phyloP scores from a whole-genome alignment of 768 basidiomycete species.

The Chalciporus piperatus region DNA sequence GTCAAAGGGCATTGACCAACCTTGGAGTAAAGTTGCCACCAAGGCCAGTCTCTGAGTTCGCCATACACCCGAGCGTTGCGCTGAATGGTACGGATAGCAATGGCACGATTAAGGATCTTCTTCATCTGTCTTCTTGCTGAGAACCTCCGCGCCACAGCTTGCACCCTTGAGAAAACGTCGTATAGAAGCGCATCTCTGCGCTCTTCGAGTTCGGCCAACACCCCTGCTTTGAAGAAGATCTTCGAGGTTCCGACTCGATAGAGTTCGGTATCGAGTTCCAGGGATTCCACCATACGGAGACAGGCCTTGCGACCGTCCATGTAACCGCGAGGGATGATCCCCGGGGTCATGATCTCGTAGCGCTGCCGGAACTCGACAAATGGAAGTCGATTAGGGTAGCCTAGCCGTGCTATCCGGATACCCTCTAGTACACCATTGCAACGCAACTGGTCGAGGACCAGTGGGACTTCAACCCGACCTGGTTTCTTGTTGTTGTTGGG shows the following conservation, averaged over 20 bases:
- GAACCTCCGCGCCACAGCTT: constrained; percentile 83
- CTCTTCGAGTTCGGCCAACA: constrained; percentile 94
- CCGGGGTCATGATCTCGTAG: constrained; percentile 93
- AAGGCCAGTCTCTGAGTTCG: constrained; percentile 92
- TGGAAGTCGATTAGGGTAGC: constrained; percentile 94
- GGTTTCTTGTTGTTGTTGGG: constrained; percentile 92
- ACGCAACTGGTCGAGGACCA: constrained; percentile 92
- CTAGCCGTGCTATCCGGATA: constrained; percentile 94
- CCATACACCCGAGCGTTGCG: constrained; percentile 90
- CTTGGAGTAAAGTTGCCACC: constrained; percentile 99
- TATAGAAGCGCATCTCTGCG: constrained; percentile 83
- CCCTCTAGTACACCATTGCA: constrained; percentile 99
- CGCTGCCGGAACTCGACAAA: constrained; percentile 97
- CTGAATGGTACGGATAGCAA: constrained; percentile 90
- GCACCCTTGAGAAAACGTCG: constrained; percentile 84
- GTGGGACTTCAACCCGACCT: constrained; percentile 85
- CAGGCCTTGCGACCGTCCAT: constrained; percentile 98
- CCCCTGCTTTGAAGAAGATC: constrained; percentile 98
- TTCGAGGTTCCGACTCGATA: constrained; percentile 96
- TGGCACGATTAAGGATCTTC: constrained; percentile 90
- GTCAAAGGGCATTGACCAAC: constrained; percentile 33
- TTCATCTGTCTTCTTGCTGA: constrained; percentile 87
- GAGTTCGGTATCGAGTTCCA: constrained; percentile 80
- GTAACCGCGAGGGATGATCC: constrained; percentile 89
- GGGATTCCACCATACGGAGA: constrained; percentile 81